These are phyloP conservation scores for Saccharomycopsis selenospora DNA, from an alignment of 805 yeast genomes.

Conservation along the genomic window DNA sequence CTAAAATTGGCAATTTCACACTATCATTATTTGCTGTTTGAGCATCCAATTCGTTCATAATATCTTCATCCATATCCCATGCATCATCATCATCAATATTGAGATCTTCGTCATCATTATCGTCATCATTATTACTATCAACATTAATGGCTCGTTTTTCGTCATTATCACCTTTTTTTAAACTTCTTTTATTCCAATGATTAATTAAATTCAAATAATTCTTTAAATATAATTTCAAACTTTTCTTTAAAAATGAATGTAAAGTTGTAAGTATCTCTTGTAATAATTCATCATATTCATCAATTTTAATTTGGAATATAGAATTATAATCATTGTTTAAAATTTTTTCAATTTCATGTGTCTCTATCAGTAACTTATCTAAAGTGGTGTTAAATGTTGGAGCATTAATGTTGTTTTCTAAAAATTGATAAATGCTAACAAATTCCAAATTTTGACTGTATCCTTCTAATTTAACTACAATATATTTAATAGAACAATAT, in stretches of 20 bases:
- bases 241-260: conserved; percentile 14
- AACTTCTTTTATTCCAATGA: conserved; percentile 8
- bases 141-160: not conserved
- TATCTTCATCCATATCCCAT: conserved; percentile 1
- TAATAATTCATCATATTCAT: conserved; percentile 3
- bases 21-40: not conserved
- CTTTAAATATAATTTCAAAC: conserved; percentile 17
- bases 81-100: conserved; percentile 6
- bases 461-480: conserved; percentile 8
- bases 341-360: not conserved
- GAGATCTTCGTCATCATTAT: not conserved
- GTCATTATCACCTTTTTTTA: not conserved
- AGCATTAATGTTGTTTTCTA: not conserved
- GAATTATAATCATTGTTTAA: not conserved
- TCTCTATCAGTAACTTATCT: not conserved
- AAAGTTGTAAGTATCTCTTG: conserved; percentile 6
- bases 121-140: not conserved
- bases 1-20: not conserved
- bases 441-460: conserved; percentile 14
- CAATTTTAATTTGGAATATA: conserved; percentile 10
- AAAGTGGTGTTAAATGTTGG: not conserved
- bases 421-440: conserved; percentile 7
- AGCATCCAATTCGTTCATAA: not conserved
- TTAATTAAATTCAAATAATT: conserved; percentile 13
- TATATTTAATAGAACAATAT: conserved; percentile 16